phyloP scores from a whole-genome alignment of 202 grass and related monocot species.

The Schoenoplectus triqueter region DNA sequence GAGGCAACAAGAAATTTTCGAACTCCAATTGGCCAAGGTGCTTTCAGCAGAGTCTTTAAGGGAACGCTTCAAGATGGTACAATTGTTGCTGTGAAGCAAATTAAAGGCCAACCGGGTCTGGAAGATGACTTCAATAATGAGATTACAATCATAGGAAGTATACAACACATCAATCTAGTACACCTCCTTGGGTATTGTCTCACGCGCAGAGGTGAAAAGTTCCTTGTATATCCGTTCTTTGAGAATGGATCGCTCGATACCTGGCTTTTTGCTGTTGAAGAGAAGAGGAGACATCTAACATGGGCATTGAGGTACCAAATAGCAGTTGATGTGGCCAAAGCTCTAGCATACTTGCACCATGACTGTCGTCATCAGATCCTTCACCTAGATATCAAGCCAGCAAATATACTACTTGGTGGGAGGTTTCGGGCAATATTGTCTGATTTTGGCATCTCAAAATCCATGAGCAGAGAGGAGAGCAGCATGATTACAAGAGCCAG shows the following conservation, averaged over 20 bases:
- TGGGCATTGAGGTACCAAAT: slow-evolving; percentile 5
- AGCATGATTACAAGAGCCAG: neutral
- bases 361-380: neutral
- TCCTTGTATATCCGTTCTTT: neutral
- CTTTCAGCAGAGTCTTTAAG: neutral
- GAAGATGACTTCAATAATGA: neutral
- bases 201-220: neutral
- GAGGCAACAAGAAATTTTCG: slow-evolving; percentile 40
- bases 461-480: neutral
- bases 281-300: neutral
- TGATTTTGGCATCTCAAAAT: neutral
- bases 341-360: neutral
- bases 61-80: neutral
- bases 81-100: neutral
- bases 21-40: neutral
- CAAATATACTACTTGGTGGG: neutral
- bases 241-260: neutral
- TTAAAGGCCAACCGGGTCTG: neutral
- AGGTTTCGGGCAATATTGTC: neutral
- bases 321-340: neutral
- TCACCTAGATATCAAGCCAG: neutral
- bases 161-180: neutral
- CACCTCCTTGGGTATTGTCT: neutral
- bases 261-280: neutral
- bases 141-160: neutral